These are phyloP conservation scores for Monosporascus sp. DNA, from an alignment of 2,329 filamentous ascomycete genomes.

Conservation along the genomic window DNA sequence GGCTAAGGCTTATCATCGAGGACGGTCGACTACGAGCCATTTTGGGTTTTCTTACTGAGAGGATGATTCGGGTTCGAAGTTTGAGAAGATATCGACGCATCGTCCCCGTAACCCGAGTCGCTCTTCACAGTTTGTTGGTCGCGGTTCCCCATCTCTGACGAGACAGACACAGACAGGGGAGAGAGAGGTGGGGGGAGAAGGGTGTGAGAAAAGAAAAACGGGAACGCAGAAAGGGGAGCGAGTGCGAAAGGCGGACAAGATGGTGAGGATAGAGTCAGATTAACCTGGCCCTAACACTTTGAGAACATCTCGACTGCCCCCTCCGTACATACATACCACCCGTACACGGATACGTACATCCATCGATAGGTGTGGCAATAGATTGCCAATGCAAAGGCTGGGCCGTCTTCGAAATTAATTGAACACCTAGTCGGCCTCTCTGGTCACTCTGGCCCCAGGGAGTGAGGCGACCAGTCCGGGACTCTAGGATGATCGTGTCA, in stretches of 20 bases:
- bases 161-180: conserved; percentile 17
- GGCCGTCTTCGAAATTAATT: too few relatives aligned
- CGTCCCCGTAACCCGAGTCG: conserved; percentile 31
- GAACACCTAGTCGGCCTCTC: neutral
- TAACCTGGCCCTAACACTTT: neutral
- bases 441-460: neutral
- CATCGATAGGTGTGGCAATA: neutral
- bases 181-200: conserved; percentile 10
- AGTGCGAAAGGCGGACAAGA: neutral
- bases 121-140: conserved; percentile 29
- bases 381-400: too few relatives aligned
- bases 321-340: neutral
- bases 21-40: neutral
- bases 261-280: neutral
- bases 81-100: conserved; percentile 24
- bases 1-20: conserved; percentile 1
- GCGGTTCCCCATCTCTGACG: conserved; percentile 30
- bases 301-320: neutral
- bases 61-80: conserved; percentile 25
- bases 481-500: neutral
- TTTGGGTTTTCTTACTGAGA: conserved; percentile 21
- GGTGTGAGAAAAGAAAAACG: conserved; percentile 7
- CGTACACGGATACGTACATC: neutral
- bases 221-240: conserved; percentile 9
- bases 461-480: neutral